Evolutionary conservation across 192 early-diverging fungal species (phyloP), one percentile per base, ranked within the genome.

Genomic region (Linnemannia zychae): DNA sequence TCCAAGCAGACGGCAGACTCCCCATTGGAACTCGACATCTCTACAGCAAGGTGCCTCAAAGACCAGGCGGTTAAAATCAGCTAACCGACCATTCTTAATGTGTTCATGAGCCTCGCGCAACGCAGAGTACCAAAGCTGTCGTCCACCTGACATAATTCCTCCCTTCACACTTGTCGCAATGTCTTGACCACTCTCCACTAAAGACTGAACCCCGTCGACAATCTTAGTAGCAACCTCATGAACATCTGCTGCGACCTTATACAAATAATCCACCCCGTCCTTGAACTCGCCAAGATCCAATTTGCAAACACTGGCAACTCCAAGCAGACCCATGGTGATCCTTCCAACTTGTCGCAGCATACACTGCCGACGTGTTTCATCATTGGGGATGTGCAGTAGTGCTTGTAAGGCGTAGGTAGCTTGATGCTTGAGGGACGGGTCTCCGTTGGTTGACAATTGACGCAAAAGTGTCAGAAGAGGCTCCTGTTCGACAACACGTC

Each of bases 371-470:
- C 36, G 68, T 4, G 37, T 36, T 22, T 70, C 68, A 38, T 70
- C 40, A 38, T 70, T 38, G 16, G 68, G 68, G 18, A 70, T 38
- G n/a, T 46, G 40, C 34, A 40, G 37, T 24, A 70, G 36, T 18
- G 37, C 68, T 46, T 70, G 68, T 44, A 22, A 40, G 7, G 68
- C 40, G 37, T 70, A 70, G 68, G 68, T 38, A 11, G 68, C 68
- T 46, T 44, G 68, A 38, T 44, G 40, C 68, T 40, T 38, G 7
- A 70, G 34, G 22, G 15, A 46, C 3, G 68, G 34, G 37, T 70
- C 68, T 6, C 7, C 18, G 40, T 16, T 46, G 5, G 6, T 22
- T 18, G 20, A 44, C 34, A 70, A 13, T 4, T 46, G 18, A 18
- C 40, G 38, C 17, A 70, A 22, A 22, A 40, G 40, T 3, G 68